Evolutionary conservation across 306 rosid genomes (phyloP), one percentile per base, ranked within the genome.

Genomic region (Corylus heterophylla): DNA sequence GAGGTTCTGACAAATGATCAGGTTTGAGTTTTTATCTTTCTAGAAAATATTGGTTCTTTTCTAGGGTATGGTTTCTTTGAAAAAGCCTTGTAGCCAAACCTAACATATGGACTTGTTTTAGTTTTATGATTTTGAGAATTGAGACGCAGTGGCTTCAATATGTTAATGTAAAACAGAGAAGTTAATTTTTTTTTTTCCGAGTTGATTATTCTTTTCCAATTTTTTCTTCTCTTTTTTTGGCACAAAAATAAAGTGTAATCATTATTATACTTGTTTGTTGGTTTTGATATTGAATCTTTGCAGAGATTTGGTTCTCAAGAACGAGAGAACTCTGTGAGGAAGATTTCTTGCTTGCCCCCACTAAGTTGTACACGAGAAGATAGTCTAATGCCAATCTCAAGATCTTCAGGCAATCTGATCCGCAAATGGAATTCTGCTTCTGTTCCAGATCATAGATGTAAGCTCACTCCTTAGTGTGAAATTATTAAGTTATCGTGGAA

Each of bases 271-370:
- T 79, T 29, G 31, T 50, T 75, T 81, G 75, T 74, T 76, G 12
- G 52, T 61, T 78, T 17, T 76, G 81, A 22, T 78, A 66, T 12
- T 85, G 77, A 44, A 75, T 56, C 54, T 71, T 72, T 80, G 73
- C 82, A 96, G 96, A 88, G 97, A 86, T 42, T 86, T 79, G 73
- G 92, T 75, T 91, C 98, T 79, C 97, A 91, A 89, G 97, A 93
- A 82, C 90, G 88, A 63, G 97, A 86, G 78, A 93, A 85, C 85
- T 85, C 96, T 55, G 78, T 77, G 59, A 90, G 83, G 92, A 96
- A 82, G 87, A 61, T 80, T 73, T 62, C 90, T 68, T 83, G 86
- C 88, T 85, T 93, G 81, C 89, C 96, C 66, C 90, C 81, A 31
- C 74, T 70, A 67, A 74, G 88, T 76, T 87, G 82, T 86, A 71